Evolutionary conservation across 2,329 filamentous ascomycete species (phyloP).

Genomic region (Fusarium nodosum): DNA sequence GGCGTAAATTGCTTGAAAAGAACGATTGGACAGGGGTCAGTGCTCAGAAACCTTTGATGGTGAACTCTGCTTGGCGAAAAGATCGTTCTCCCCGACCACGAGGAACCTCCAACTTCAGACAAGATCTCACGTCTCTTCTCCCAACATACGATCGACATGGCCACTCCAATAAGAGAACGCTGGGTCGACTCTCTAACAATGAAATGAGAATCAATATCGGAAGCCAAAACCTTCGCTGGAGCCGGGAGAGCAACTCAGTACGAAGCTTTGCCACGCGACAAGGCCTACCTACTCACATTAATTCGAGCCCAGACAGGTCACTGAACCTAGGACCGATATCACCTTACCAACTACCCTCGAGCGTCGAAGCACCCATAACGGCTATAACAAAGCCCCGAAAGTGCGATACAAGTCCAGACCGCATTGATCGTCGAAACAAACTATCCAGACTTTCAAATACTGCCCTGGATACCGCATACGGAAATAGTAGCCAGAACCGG

Average conservation of each 20-base stretch:
- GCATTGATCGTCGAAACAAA: neutral
- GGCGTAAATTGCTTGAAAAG: slow-evolving; percentile 47
- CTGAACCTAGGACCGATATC: neutral
- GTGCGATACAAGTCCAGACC: no score
- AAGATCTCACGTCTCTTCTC: neutral
- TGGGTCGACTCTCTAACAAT: neutral
- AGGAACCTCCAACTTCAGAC: slow-evolving; percentile 5
- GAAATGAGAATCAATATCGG: slow-evolving; percentile 51
- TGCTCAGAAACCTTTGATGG: slow-evolving; percentile 50
- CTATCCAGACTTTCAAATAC: neutral
- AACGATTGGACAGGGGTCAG: slow-evolving; percentile 53
- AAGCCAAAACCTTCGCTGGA: slow-evolving; percentile 51
- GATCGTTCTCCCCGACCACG: neutral
- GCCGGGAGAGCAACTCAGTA: slow-evolving; percentile 47
- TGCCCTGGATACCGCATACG: neutral
- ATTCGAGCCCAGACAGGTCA: slow-evolving; percentile 2
- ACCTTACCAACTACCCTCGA: neutral
- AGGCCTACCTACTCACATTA: slow-evolving; percentile 3
- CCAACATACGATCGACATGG: neutral
- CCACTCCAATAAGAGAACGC: neutral
- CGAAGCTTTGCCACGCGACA: slow-evolving; percentile 34
- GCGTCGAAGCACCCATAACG: neutral
- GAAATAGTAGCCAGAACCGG: neutral
- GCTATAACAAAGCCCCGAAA: neutral
- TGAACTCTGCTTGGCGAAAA: slow-evolving; percentile 40